phyloP scores from a whole-genome alignment of 805 yeast species.

The Candida ficus region DNA sequence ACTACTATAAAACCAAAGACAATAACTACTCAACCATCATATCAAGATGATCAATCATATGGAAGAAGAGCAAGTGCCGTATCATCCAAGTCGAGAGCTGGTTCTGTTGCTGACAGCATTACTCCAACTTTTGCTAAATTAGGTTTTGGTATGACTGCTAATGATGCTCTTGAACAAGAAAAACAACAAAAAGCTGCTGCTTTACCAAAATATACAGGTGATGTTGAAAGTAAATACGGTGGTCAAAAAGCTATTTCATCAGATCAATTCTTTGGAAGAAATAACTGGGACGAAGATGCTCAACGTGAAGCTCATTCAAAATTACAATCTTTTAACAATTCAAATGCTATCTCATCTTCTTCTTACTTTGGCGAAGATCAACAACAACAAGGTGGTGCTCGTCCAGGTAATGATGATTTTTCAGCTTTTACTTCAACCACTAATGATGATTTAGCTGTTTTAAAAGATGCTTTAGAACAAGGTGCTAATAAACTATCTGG shows the following conservation, averaged over 20 bases:
- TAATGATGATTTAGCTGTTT: slow-evolving; percentile 82
- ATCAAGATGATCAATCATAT: slow-evolving; percentile 4
- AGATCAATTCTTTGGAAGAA: slow-evolving; percentile 90
- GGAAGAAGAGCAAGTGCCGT: slow-evolving; percentile 7
- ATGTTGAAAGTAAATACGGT: slow-evolving; percentile 74
- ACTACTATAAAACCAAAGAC: slow-evolving; percentile 17
- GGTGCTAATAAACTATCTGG: slow-evolving; percentile 90
- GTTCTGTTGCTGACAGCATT: slow-evolving; percentile 36
- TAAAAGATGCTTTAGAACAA: slow-evolving; percentile 88
- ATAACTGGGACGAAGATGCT: slow-evolving; percentile 70
- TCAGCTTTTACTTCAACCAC: slow-evolving; percentile 70
- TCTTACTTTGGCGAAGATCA: slow-evolving; percentile 89
- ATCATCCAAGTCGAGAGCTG: slow-evolving; percentile 11
- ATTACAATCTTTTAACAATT: slow-evolving; percentile 75
- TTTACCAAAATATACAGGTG: slow-evolving; percentile 66
- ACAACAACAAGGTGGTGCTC: slow-evolving; percentile 43
- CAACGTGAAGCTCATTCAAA: slow-evolving; percentile 79
- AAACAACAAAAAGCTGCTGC: slow-evolving; percentile 41
- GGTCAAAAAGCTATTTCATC: slow-evolving; percentile 92
- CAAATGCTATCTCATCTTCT: slow-evolving; percentile 86
- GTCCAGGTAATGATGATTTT: slow-evolving; percentile 38
- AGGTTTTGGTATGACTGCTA: slow-evolving; percentile 85
- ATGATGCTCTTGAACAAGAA: slow-evolving; percentile 46
- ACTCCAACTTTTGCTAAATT: slow-evolving; percentile 73
- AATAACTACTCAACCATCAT: slow-evolving; percentile 21